Conservation (phyloP, 1,284 basidiomycete species). For the Puccinia novopanici region DNA sequence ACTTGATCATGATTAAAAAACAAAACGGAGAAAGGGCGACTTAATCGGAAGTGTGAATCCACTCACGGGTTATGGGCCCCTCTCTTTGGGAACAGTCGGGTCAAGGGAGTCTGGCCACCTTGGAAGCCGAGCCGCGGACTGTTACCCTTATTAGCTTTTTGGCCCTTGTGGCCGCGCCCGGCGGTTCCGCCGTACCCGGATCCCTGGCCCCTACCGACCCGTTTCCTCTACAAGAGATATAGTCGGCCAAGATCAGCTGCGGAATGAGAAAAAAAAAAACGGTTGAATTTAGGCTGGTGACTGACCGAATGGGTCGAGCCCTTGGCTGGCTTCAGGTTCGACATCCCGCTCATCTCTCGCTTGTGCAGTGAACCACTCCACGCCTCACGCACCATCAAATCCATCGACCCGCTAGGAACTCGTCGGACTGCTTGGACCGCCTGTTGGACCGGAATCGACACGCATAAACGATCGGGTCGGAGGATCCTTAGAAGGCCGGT, state of each 20-base stretch:
- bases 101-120: constrained; percentile 92
- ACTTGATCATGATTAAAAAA: too few species aligned
- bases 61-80: constrained; percentile 87
- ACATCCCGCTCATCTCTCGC: constrained; percentile 16
- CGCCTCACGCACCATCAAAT: too few species aligned
- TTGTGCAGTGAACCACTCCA: not conserved
- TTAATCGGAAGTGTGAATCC: too few species aligned
- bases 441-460: not conserved
- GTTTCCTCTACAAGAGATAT: constrained; percentile 63
- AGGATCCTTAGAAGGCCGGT: constrained; percentile 13
- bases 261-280: not conserved
- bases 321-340: constrained; percentile 47
- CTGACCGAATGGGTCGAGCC: constrained; percentile 47
- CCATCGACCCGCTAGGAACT: not conserved
- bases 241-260: not conserved
- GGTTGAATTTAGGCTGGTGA: not conserved
- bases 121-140: constrained; percentile 74
- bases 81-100: constrained; percentile 86
- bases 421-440: not conserved
- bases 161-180: constrained; percentile 92
- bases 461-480: not conserved
- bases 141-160: constrained; percentile 86
- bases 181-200: constrained; percentile 88
- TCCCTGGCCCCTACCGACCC: constrained; percentile 87
- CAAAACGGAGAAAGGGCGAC: too few species aligned